Evolutionary conservation across 805 yeast genomes (phyloP), one percentile per base, ranked within the genome.

Genomic region (Suhomyces sp.): DNA sequence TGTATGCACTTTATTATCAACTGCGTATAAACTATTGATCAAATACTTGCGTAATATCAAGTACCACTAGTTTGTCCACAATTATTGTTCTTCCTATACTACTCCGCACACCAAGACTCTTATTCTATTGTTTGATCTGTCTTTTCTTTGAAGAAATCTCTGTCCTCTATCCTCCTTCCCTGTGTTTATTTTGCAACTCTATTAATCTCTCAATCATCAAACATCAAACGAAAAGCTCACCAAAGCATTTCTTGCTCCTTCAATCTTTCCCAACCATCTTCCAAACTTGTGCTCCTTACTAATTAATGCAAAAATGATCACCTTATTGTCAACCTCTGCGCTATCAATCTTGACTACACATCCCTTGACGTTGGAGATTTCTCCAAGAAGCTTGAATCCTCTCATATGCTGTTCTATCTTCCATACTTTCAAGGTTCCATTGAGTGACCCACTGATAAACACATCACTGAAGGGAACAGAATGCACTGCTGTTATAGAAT

Each of bases 251-350:
- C 91, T 77, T 19, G 83, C 82, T 6, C 85, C 85, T 17, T 70
- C 68, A 23, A 74, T 68, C 35, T 75, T 69, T 28, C 72, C 68
- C 17, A 80, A 59, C 96, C 96, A 90, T 56, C 97, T 80, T 24
- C 96, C 97, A 38, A 86, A 68, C 54, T 83, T 78, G 54, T 84
- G 95, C 61, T 91, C 96, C 59, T 90, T 87, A 25, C 91, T 76
- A 4, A 85, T 68, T 23, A 87, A 70, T 0, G 84, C 91, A 44
- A 76, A 65, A 19, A 68, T 54, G 37, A 50, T 48, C 8, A 88
- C 62, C 45, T 78, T 72, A 31, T 72, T 68, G 36, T 71, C 70
- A 28, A 73, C 68, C 38, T 74, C 77, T 17, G 77, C 83, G 35
- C 65, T 60, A 40, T 75, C 82, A 32, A 85, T 81, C 40, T 65